Base-by-base conservation (phyloP, 768 basidiomycete genomes). In the Pilatotrama ljubarskyi region DNA sequence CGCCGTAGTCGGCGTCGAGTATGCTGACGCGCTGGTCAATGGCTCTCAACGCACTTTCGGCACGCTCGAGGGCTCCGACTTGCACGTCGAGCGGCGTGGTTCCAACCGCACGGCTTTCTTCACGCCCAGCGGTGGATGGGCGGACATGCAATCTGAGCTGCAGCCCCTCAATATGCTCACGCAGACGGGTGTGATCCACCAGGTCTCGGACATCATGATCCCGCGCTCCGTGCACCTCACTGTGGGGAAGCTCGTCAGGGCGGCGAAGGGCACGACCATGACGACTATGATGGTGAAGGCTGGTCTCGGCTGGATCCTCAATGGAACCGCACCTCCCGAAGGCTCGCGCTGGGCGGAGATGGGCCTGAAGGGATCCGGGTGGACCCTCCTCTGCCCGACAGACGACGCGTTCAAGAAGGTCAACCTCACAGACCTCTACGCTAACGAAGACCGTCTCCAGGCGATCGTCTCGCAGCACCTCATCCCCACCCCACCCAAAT, bases 181-280 rank as follows among this genome's bases (percentile, higher is more conserved):
- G 0, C 77, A 84, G 62, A 97, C 94, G 8, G 97, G 97, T 22
- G 93, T 90, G 35, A 83, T 98, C 42, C 96, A 98, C 72, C 88
- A 93, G 66, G 76, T 98, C 58, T 87, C 90, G 6, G 89, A 91
- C 65, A 76, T 94, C 49, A 78, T 94, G 70, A 84, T 99, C 56
- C 97, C 97, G 32, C 85, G 94, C 18, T 86, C 90, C 10, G 86
- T 98, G 44, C 78, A 93, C 43, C 77, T 99, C 61, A 94, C 88
- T 5, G 77, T 95, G 32, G 91, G 86, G n/a, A 98, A 98, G 73
- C 81, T 99, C 32, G 80, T 95, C 65, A 86, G 85, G 67, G 96
- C 95, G 3, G 92, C 92, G 20, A 90, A 92, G 71, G 92, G 88
- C 42, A 86, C 81, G 32, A 97, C 91, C 3, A 98, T 99, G 95